Conservation (phyloP, 371 early-diverging fungal genomes). For the Mucor plumbeus region DNA sequence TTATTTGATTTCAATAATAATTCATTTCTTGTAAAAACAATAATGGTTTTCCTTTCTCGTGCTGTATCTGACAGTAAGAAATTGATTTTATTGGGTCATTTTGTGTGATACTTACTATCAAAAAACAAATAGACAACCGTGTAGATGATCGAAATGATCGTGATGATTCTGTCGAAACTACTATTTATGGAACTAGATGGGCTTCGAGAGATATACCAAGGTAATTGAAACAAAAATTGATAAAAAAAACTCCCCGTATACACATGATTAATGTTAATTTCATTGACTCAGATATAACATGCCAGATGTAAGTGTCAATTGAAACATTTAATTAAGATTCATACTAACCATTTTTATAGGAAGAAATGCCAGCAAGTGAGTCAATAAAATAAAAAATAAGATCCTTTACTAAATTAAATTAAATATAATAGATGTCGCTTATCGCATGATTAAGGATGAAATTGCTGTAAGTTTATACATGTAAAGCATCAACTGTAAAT, state of each 20-base stretch:
- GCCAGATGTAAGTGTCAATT: slow-evolving; percentile 39
- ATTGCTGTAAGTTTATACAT: slow-evolving; percentile 34
- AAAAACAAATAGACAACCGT: background rate
- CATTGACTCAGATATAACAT: slow-evolving; percentile 38
- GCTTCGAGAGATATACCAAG: slow-evolving; percentile 48
- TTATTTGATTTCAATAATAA: background rate
- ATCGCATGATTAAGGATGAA: slow-evolving; percentile 51
- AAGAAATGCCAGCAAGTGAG: slow-evolving; percentile 53
- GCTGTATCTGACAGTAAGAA: slow-evolving; percentile 31
- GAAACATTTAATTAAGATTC: background rate
- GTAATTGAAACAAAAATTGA: slow-evolving; percentile 26
- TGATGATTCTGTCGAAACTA: slow-evolving; percentile 23
- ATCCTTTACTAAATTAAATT: background rate
- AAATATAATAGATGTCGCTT: slow-evolving; percentile 43
- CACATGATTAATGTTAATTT: background rate
- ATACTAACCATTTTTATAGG: slow-evolving; percentile 24
- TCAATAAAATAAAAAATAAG: background rate
- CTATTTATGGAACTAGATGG: slow-evolving; percentile 54
- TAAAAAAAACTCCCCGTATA: background rate
- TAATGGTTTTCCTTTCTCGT: slow-evolving; percentile 40
- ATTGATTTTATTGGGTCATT: background rate
- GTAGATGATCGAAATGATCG: background rate
- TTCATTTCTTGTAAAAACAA: background rate
- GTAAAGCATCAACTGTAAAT: background rate
- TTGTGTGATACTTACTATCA: background rate